Base-by-base conservation (phyloP, 2,329 filamentous ascomycete species). In the Aspergillus phoenicis region DNA sequence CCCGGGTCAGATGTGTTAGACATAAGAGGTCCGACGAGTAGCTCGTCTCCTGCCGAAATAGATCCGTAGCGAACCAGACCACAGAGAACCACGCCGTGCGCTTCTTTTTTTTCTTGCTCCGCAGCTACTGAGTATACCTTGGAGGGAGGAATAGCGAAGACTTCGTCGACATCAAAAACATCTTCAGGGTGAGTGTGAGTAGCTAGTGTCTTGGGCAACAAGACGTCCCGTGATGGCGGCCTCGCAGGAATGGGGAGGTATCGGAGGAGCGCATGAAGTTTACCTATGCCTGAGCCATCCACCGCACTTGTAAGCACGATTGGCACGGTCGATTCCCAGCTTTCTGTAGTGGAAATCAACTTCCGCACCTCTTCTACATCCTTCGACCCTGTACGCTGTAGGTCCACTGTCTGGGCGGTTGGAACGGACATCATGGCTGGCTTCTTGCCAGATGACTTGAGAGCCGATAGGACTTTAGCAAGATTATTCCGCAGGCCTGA, bases 151-250 rank as follows among this genome's bases (percentile, higher is more conserved):
- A 93, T 84, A 60, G 85, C 90, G 74, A 96, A 98, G 1, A 93
- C 87, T 68, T 97, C 94, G 72, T 98, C 94, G 24, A 98, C 85
- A 71, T 97, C 91, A 70, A 98, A 98, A 2, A 97, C 78, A 36
- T 85, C 85, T 4, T 81, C 80, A 1, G 87, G 85, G 58, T 85
- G 83, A 61, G 87, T 82, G 0, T 66, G 57, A 2, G 58, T 15
- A 11, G 41, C n/a, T 15, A 59, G 48, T 11, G 57, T 52, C n/a
- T 62, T 68, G 3, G 65, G 54, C 38, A 70, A 26, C 3, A 57
- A 63, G 17, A 71, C 58, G n/a, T 54, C 63, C 57, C 69, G 69
- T 28, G 70, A 66, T 2, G 67, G 58, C 26, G 70, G 71, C 8
- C 60, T 69, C 1, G 82, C 78, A 6, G 89, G 89, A 22, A 94